Evolutionary conservation across 2,329 filamentous ascomycete genomes (phyloP).

Genomic region (Aspergillus intermedius): DNA sequence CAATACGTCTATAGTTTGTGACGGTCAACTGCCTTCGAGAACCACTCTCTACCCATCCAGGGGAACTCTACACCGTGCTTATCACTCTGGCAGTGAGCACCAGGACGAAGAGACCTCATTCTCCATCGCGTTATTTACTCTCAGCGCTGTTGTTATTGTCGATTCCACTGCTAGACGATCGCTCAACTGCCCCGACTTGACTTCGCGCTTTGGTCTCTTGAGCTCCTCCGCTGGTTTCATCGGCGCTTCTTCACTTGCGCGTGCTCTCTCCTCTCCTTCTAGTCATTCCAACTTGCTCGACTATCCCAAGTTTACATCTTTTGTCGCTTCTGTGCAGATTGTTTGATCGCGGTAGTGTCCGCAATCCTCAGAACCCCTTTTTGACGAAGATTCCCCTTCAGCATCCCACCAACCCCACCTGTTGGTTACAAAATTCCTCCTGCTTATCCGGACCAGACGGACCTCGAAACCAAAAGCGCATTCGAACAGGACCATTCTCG

Average conservation of each 20-base stretch:
- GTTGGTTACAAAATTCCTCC: conserved; percentile 11
- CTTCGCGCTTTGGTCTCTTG: not conserved
- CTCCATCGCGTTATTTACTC: too few species aligned
- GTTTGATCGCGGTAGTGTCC: not conserved
- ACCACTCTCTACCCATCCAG: too few species aligned
- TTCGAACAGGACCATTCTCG: not conserved
- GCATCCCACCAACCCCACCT: conserved; percentile 15
- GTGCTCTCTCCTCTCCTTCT: conserved; percentile 1
- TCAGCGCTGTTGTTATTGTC: not conserved
- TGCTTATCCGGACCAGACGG: not conserved
- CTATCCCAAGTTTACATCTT: too few species aligned
- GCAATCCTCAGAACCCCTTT: not conserved
- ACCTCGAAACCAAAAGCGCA: not conserved
- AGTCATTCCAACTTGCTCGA: not conserved
- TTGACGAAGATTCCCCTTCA: conserved; percentile 1
- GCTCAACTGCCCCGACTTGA: not conserved
- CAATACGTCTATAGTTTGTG: too few species aligned
- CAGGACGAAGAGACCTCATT: too few species aligned
- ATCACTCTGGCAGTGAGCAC: too few species aligned
- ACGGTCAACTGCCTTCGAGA: too few species aligned
- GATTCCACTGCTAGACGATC: not conserved
- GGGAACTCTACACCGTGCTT: too few species aligned
- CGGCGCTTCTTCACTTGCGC: conserved; percentile 5
- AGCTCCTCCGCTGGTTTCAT: conserved; percentile 3
- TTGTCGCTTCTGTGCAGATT: not conserved